phyloP scores from a whole-genome alignment of 2,329 filamentous ascomycete genomes.

The Botrytis fabae region DNA sequence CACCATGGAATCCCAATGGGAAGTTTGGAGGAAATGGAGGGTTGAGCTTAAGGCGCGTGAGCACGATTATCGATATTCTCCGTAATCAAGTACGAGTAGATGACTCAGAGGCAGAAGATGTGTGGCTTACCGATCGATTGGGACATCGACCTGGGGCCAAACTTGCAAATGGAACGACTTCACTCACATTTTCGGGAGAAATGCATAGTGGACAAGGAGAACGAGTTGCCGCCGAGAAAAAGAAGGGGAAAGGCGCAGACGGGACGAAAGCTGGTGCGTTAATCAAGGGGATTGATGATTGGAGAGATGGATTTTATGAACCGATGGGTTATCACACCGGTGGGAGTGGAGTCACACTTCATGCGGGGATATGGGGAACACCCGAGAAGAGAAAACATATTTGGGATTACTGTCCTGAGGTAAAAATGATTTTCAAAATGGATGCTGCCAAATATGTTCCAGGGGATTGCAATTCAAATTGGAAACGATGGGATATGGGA shows the following conservation, averaged over 20 bases:
- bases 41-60: constrained; percentile 52
- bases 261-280: constrained; percentile 34
- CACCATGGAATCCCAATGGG: constrained; percentile 39
- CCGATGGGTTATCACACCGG: constrained; percentile 62
- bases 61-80: constrained; percentile 54
- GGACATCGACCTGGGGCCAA: constrained; percentile 50
- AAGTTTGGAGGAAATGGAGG: constrained; percentile 41
- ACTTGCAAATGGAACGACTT: constrained; percentile 54
- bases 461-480: constrained; percentile 48
- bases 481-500: constrained; percentile 45
- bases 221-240: constrained; percentile 31
- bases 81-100: constrained; percentile 48
- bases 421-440: constrained; percentile 59
- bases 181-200: constrained; percentile 53
- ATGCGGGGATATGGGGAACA: constrained; percentile 51
- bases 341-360: constrained; percentile 49
- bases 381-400: constrained; percentile 51
- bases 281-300: constrained; percentile 50
- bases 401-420: constrained; percentile 58
- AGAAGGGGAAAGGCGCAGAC: constrained; percentile 31
- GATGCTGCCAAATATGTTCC: constrained; percentile 53
- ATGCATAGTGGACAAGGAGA: constrained; percentile 44
- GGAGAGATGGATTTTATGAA: constrained; percentile 54
- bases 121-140: constrained; percentile 56
- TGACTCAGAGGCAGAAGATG: constrained; percentile 53